phyloP scores from a whole-genome alignment of 2,329 filamentous ascomycete genomes.

The Talaromyces islandicus region DNA sequence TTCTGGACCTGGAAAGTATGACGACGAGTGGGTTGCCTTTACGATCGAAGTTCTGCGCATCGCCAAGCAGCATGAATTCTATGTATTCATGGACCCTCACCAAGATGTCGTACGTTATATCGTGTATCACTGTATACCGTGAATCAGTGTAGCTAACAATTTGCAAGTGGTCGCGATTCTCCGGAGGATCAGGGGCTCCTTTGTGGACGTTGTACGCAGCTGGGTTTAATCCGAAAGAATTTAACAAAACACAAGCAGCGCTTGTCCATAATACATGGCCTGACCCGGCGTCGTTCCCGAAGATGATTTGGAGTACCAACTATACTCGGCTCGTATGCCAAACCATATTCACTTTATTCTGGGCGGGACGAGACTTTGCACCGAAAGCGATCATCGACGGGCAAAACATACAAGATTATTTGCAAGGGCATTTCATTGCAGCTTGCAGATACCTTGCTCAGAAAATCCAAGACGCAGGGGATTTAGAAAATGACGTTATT shows the following conservation, averaged over 20 bases:
- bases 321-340: slow-evolving; percentile 82
- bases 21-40: slow-evolving; percentile 87
- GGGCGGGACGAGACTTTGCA: slow-evolving; percentile 82
- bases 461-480: slow-evolving; percentile 82
- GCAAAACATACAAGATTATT: slow-evolving; percentile 91
- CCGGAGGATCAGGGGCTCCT: slow-evolving; percentile 88
- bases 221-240: slow-evolving; percentile 79
- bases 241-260: slow-evolving; percentile 81
- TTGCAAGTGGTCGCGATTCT: slow-evolving; percentile 80
- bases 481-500: slow-evolving; percentile 73
- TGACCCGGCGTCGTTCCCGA: slow-evolving; percentile 78
- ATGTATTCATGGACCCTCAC: slow-evolving; percentile 97
- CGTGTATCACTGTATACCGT: neutral
- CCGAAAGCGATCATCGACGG: slow-evolving; percentile 94
- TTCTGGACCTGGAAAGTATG: slow-evolving; percentile 81
- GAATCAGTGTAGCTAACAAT: neutral
- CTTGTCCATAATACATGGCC: slow-evolving; percentile 93
- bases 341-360: slow-evolving; percentile 92
- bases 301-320: slow-evolving; percentile 99
- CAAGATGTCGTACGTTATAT: slow-evolving; percentile 75
- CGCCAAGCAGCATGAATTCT: slow-evolving; percentile 87
- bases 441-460: slow-evolving; percentile 76
- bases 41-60: slow-evolving; percentile 79
- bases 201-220: slow-evolving; percentile 98
- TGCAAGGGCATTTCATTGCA: slow-evolving; percentile 77